phyloP scores from a whole-genome alignment of 2,329 filamentous ascomycete species.

The Alternaria sp. region DNA sequence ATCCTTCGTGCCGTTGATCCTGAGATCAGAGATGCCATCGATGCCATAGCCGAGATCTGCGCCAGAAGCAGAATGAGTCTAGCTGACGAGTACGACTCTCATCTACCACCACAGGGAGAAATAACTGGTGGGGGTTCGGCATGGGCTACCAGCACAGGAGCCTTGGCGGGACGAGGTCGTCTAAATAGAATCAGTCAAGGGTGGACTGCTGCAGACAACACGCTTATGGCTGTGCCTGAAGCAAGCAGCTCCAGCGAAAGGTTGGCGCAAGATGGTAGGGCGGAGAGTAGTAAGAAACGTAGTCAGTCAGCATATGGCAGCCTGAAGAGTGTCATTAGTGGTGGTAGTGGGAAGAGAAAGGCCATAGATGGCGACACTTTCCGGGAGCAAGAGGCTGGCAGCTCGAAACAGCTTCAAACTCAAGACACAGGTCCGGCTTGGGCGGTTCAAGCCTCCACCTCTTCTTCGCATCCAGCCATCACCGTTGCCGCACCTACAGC shows the following conservation, averaged over 20 bases:
- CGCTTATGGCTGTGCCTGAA: conserved; percentile 58
- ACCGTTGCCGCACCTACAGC: conserved; percentile 44
- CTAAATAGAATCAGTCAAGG: conserved; percentile 43
- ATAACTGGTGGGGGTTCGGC: conserved; percentile 51
- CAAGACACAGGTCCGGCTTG: conserved; percentile 35
- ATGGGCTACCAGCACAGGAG: conserved; percentile 41
- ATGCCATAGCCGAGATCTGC: conserved; percentile 70
- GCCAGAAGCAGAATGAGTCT: conserved; percentile 68
- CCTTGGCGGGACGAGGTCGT: conserved; percentile 41
- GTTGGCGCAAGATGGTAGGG: conserved; percentile 42
- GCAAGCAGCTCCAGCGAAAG: conserved; percentile 57
- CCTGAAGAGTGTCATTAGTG: conserved; percentile 50
- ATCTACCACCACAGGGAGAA: conserved; percentile 68
- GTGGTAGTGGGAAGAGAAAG: conserved; percentile 42
- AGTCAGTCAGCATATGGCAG: conserved; percentile 50
- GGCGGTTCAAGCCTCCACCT: conserved; percentile 37
- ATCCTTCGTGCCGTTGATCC: conserved; percentile 66
- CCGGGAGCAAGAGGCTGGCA: conserved; percentile 26
- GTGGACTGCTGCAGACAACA: conserved; percentile 49
- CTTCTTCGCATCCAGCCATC: conserved; percentile 42
- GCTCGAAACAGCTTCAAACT: conserved; percentile 16
- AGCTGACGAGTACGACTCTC: conserved; percentile 69
- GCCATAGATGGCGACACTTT: conserved; percentile 31
- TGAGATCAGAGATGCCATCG: conserved; percentile 65
- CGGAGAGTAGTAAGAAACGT: conserved; percentile 37